Evolutionary conservation across 805 yeast genomes (phyloP), one percentile per base, ranked within the genome.

Genomic region (Kluyveromyces dobzhanskii): DNA sequence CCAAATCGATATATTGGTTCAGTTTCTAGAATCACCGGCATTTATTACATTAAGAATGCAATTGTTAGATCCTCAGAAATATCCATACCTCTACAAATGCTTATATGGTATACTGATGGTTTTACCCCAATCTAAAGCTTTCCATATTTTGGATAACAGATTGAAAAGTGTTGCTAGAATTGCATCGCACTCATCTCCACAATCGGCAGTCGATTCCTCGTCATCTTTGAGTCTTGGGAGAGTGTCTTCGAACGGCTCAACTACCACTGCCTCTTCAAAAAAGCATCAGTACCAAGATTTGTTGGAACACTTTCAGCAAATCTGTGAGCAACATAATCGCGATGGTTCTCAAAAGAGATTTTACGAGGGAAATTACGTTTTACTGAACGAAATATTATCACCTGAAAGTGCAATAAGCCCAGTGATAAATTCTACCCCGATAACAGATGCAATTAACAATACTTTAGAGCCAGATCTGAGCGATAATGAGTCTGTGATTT

Each of bases 31-130:
- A 59, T 81, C 94, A 2, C 97, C 97, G 1, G 88, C 87, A 2
- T 88, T 92, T 59, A 80, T 94, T 14, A 78, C 83, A 50, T 69
- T 88, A 46, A 73, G 98, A 42, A 65, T 92, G 39, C 96, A 90
- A 59, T 65, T 92, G n/a, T 65, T 92, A 34, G 94, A 85, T 53
- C 96, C 96, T 1, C 85, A 80, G 35, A 75, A 73, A 45, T 73
- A 83, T 54, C 94, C 94, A 1, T 83, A 73, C 51, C 64, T 92
- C 25, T 85, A 81, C 68, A 85, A 86, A 55, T 84, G 95, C 38
- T 70, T 92, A 23, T 92, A 86, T 57, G 98, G 97, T 1, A 72
- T 92, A 23, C 66, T 92, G 43, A 92, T 92, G 98, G 70, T 92
- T 4, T 62, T 92, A 36, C 98, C 98, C 0, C 98, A 92, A 57